Evolutionary conservation across 1,284 basidiomycete genomes (phyloP), one percentile per base, ranked within the genome.

Genomic region (Grifola frondosa): DNA sequence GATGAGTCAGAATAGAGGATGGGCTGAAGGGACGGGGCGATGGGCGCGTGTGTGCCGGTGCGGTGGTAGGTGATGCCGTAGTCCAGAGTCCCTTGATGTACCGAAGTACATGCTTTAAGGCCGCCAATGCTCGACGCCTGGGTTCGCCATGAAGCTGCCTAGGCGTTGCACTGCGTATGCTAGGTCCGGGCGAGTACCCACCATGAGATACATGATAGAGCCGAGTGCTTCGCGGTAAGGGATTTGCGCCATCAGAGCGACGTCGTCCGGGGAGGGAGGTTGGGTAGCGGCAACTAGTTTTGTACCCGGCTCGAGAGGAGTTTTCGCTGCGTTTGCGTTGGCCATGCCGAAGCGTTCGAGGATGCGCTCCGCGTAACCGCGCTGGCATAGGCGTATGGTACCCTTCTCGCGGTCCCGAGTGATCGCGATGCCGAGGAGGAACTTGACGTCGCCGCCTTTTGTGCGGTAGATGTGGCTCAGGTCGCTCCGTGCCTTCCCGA

Each of bases 121-220:
- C 50, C 4, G 43, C 39, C 44, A 46, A 28, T 52, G 50, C 5
- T 20, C 20, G 6, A 24, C 31, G 5, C 46, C 43, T 3, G 36
- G 37, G 28, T 31, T 15, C 12, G 36, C 23, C 13, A 12, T 37
- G 42, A 28, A 48, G n/a, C 15, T 48, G 46, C 2, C 24, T 34
- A 19, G 46, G 48, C 3, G 36, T 9, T 34, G 30, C 6, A 50
- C 44, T 3, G 48, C 30, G 17, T 36, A 45, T 3, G 30, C 26
- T 29, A 50, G 42, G 37, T 49, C 46, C 1, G 51, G 51, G 2
- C 48, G 47, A 0, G 65, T 68, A 0, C 52, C 56, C 6, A 65
- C 36, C 4, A 56, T 60, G 3, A 60, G 59, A 37, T 66, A 67
- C 55, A 64, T 63, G 26, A 69, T 49, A 1, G 57, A 58, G 1